A percentile compares a stretch with the other conserved stretches of the same genome.
Evolutionary conservation across 768 basidiomycete species (phyloP).

Genomic region (Brasilioporus rufonigricans): DNA sequence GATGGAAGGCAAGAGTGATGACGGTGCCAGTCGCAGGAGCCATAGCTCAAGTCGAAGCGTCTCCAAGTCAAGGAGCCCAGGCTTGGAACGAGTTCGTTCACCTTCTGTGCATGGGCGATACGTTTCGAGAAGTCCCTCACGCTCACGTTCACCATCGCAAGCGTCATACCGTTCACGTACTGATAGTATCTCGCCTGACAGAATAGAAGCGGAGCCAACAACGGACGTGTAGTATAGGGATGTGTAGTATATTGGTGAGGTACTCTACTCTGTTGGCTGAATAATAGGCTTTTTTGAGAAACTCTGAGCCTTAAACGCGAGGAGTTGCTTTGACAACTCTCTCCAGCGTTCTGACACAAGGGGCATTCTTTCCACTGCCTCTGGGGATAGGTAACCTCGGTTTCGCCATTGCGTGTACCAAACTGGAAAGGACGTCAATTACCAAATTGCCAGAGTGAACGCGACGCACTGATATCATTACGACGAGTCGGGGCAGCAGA

Average conservation of each 20-base stretch:
- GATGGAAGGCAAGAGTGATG: slow-evolving; percentile 71
- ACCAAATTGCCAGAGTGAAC: background rate
- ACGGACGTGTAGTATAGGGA: slow-evolving; percentile 14
- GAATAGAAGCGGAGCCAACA: slow-evolving; percentile 42
- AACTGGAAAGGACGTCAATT: slow-evolving; percentile 38
- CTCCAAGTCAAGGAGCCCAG: slow-evolving; percentile 27
- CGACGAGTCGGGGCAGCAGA: slow-evolving; percentile 84
- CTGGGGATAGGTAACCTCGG: slow-evolving; percentile 69
- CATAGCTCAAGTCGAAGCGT: slow-evolving; percentile 32
- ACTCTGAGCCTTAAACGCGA: slow-evolving; percentile 43
- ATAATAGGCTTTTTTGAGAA: slow-evolving; percentile 28
- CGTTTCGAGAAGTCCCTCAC: slow-evolving; percentile 63
- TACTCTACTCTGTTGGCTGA: slow-evolving; percentile 21
- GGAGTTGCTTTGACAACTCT: slow-evolving; percentile 58
- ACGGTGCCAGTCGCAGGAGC: slow-evolving; percentile 41
- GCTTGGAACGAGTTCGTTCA: slow-evolving; percentile 27
- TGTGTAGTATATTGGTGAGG: slow-evolving; percentile 12
- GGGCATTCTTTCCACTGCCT: slow-evolving; percentile 57
- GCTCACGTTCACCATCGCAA: slow-evolving; percentile 37
- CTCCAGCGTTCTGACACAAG: slow-evolving; percentile 72
- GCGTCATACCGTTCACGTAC: slow-evolving; percentile 53
- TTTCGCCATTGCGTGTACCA: slow-evolving; percentile 78
- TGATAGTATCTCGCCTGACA: slow-evolving; percentile 56
- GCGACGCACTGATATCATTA: slow-evolving; percentile 71
- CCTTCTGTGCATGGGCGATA: slow-evolving; percentile 54